phyloP scores from a whole-genome alignment of 1,284 basidiomycete species.

The Cryptococcus sp. region DNA sequence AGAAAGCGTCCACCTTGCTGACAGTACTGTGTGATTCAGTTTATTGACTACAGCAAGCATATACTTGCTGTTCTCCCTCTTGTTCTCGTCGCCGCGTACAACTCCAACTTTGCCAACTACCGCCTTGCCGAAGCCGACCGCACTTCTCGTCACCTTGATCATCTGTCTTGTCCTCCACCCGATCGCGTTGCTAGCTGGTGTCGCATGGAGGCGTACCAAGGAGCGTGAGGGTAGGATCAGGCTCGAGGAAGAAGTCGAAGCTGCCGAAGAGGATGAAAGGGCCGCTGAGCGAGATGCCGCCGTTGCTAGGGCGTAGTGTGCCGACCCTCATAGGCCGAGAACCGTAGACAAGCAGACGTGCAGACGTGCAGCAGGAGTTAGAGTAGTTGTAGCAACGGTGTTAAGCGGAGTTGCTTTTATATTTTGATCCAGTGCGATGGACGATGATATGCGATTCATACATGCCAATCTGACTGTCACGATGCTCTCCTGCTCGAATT shows the following conservation, averaged over 20 bases:
- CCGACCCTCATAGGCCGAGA: too few relatives aligned
- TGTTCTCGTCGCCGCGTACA: slow-evolving; percentile 43
- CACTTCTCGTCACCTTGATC: slow-evolving; percentile 45
- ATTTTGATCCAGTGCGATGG: neutral
- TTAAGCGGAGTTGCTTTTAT: neutral
- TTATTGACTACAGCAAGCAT: slow-evolving; percentile 44
- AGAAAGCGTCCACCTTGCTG: neutral
- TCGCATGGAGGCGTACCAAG: slow-evolving; percentile 40
- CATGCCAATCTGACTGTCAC: too few relatives aligned
- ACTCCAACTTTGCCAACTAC: slow-evolving; percentile 39
- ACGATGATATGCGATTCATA: too few relatives aligned
- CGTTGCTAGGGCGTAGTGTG: neutral
- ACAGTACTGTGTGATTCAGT: slow-evolving; percentile 17
- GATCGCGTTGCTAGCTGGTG: slow-evolving; percentile 39
- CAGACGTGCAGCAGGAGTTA: neutral
- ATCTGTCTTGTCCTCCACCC: slow-evolving; percentile 51
- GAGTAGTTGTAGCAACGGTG: neutral
- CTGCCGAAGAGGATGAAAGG: slow-evolving; percentile 35
- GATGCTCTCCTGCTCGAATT: too few relatives aligned
- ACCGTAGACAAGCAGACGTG: too few relatives aligned
- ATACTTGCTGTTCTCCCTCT: slow-evolving; percentile 48
- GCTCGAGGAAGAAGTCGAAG: slow-evolving; percentile 52
- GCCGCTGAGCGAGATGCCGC: slow-evolving; percentile 19
- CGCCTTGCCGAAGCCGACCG: slow-evolving; percentile 43
- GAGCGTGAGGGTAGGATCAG: slow-evolving; percentile 51